Conservation (phyloP, 2,329 filamentous ascomycete species). For the Cucurbitaria berberidis region DNA sequence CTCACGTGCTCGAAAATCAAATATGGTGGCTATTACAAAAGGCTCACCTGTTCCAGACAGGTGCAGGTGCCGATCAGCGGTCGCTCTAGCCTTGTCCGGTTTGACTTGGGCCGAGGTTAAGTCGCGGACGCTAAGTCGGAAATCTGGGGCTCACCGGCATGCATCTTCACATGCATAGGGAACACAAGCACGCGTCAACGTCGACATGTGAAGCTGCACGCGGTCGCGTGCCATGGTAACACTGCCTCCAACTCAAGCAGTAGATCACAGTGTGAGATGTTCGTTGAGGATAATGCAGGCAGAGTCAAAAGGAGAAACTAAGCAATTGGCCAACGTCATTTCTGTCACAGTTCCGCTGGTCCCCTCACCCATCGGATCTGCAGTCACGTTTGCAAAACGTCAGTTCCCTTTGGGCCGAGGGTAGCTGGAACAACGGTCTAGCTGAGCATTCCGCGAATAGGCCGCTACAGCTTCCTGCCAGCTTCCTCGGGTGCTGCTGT, state of each 20-base stretch:
- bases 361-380: conserved; percentile 33
- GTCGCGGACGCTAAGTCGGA: conserved; percentile 8
- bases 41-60: conserved; percentile 10
- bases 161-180: conserved; percentile 40
- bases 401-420: conserved; percentile 46
- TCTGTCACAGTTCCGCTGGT: conserved; percentile 31
- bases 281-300: background rate
- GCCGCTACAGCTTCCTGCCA: conserved; percentile 14
- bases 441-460: conserved; percentile 9
- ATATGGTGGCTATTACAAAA: background rate
- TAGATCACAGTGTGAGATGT: background rate
- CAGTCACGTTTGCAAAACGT: conserved; percentile 21
- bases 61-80: conserved; percentile 8
- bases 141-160: conserved; percentile 12
- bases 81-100: conserved; percentile 19
- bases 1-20: conserved; percentile 6
- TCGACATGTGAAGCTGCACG: conserved; percentile 41
- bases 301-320: conserved; percentile 7
- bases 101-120: conserved; percentile 19
- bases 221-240: conserved; percentile 26
- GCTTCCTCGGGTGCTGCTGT: conserved; percentile 38
- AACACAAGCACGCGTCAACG: conserved; percentile 12
- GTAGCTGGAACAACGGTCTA: conserved; percentile 16
- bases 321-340: conserved; percentile 48
- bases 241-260: background rate